Percentiles rank a stretch among this genome's conserved stretches.
These are phyloP conservation scores for Cardamine resedifolia DNA, from an alignment of 345 rosid species.

Conservation along the genomic window DNA sequence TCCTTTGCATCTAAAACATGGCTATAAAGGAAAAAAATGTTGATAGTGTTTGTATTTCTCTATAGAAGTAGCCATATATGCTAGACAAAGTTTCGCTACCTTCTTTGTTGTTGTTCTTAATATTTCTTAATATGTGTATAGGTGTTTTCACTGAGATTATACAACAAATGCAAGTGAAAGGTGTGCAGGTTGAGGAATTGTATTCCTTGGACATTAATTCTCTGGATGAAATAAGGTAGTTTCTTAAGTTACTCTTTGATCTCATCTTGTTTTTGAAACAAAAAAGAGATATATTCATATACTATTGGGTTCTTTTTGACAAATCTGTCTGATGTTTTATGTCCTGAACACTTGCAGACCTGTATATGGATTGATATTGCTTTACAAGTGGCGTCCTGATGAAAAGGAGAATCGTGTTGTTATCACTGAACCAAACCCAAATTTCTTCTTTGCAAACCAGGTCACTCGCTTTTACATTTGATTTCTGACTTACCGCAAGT, in stretches of 20 bases:
- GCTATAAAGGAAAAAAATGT: background rate
- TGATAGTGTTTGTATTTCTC: slow-evolving; percentile 1
- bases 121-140: background rate
- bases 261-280: background rate
- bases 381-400: slow-evolving; percentile 45
- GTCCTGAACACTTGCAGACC: slow-evolving; percentile 28
- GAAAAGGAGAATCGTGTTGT: slow-evolving; percentile 39
- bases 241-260: background rate
- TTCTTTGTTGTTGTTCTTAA: background rate
- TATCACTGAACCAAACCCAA: slow-evolving; percentile 39
- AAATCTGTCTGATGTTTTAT: background rate
- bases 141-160: slow-evolving; percentile 41
- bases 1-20: background rate
- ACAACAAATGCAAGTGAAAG: slow-evolving; percentile 44
- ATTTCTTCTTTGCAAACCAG: slow-evolving; percentile 43
- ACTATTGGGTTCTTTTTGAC: background rate
- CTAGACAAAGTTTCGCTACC: background rate
- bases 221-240: slow-evolving; percentile 31
- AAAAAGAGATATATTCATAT: background rate
- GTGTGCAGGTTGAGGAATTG: slow-evolving; percentile 39
- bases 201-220: slow-evolving; percentile 32
- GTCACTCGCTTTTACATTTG: background rate
- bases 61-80: background rate
- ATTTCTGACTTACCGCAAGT: background rate
- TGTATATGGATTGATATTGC: slow-evolving; percentile 39